A percentile compares a stretch with the other conserved stretches of the same genome.
These are phyloP conservation scores for Yamadazyma dushanensis DNA, from an alignment of 1,139 yeast genomes.

Conservation along the genomic window DNA sequence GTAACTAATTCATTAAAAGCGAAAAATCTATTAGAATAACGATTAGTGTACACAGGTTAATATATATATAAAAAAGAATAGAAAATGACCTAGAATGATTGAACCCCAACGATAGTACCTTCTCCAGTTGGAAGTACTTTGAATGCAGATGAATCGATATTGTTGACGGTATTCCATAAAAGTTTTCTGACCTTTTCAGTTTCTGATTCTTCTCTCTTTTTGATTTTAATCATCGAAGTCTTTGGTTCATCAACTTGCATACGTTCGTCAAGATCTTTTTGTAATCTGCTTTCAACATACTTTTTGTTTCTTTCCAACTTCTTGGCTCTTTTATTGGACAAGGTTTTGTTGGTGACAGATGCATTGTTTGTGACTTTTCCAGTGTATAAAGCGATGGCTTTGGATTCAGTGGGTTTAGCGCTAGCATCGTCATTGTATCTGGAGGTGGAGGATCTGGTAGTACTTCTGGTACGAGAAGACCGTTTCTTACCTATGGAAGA, in stretches of 20 bases:
- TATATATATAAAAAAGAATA: constrained; percentile 1
- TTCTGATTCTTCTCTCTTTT: constrained; percentile 13
- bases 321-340: constrained; percentile 79
- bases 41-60: constrained; percentile 3
- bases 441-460: constrained; percentile 49
- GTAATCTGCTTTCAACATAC: constrained; percentile 59
- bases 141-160: constrained; percentile 42
- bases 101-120: constrained; percentile 86
- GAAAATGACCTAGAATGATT: constrained; percentile 35
- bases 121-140: constrained; percentile 51
- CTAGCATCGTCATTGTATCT: constrained; percentile 36
- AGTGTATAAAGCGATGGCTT: constrained; percentile 63
- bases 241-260: constrained; percentile 50
- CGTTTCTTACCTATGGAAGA: constrained; percentile 57
- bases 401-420: constrained; percentile 52
- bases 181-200: constrained; percentile 58
- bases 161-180: constrained; percentile 68
- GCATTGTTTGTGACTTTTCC: constrained; percentile 35
- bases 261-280: constrained; percentile 48
- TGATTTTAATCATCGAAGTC: constrained; percentile 24
- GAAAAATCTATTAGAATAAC: constrained; percentile 11
- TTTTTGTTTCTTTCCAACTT: constrained; percentile 79
- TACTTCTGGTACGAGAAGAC: constrained; percentile 50
- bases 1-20: constrained; percentile 44
- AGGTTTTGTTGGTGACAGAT: constrained; percentile 57